phyloP scores from a whole-genome alignment of 352 stramenopile genomes.

The Globisporangium solare region DNA sequence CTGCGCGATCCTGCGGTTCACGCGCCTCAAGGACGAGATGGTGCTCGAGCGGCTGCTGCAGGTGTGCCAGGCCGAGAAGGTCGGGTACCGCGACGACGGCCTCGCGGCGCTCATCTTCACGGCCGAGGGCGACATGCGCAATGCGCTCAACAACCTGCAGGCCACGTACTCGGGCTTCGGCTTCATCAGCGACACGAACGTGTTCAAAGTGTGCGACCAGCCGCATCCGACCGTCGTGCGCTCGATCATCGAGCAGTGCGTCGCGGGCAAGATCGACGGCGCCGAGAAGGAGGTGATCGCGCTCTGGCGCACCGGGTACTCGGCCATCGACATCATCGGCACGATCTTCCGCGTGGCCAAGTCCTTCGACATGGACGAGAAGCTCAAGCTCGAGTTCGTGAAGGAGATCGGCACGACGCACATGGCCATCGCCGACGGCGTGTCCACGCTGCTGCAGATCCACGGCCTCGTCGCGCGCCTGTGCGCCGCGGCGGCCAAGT shows the following conservation, averaged over 20 bases:
- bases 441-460: constrained; percentile 92
- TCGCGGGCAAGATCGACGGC: constrained; percentile 77
- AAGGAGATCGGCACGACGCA: constrained; percentile 89
- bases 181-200: constrained; percentile 93
- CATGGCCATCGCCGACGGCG: constrained; percentile 94
- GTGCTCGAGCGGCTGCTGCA: constrained; percentile 91
- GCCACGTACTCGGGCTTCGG: constrained; percentile 94
- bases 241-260: constrained; percentile 62
- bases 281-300: constrained; percentile 73
- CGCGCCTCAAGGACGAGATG: constrained; percentile 93
- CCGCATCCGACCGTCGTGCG: constrained; percentile 90
- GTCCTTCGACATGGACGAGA: constrained; percentile 77
- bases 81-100: constrained; percentile 86
- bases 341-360: constrained; percentile 97
- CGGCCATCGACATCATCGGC: constrained; percentile 96
- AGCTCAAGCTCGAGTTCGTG: constrained; percentile 87
- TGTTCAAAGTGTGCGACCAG: constrained; percentile 96
- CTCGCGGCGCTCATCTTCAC: constrained; percentile 98
- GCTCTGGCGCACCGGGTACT: constrained; percentile 91
- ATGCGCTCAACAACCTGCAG: constrained; percentile 99
- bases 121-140: constrained; percentile 98
- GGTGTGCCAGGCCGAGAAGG: constrained; percentile 92
- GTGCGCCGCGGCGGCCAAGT: constrained; percentile 25
- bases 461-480: constrained; percentile 88
- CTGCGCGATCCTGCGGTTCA: constrained; percentile 98